Evolutionary conservation across 1,139 yeast genomes (phyloP).

Genomic region (Kluyveromyces sp.): DNA sequence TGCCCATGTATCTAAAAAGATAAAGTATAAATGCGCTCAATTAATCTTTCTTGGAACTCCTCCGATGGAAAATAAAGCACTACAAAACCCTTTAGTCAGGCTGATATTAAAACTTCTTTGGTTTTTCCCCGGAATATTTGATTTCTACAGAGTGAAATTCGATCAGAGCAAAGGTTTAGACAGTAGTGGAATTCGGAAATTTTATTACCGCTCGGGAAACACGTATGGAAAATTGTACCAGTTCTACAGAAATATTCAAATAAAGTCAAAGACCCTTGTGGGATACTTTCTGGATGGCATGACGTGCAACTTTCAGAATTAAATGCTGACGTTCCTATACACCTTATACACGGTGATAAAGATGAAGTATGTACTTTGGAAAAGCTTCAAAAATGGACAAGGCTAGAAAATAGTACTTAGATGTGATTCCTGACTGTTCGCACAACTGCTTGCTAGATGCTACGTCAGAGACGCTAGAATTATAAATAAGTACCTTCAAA

Average conservation of each 20-base stretch:
- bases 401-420: background rate
- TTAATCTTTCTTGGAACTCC: constrained; percentile 1
- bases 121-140: constrained; percentile 20
- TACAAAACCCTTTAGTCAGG: background rate
- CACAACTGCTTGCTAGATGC: constrained; percentile 6
- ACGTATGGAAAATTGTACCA: constrained; percentile 23
- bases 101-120: constrained; percentile 12
- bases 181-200: constrained; percentile 26
- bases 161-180: constrained; percentile 26
- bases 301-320: background rate
- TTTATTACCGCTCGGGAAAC: constrained; percentile 17
- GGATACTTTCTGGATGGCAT: constrained; percentile 27
- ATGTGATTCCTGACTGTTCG: constrained; percentile 7
- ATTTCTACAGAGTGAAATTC: constrained; percentile 22
- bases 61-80: background rate
- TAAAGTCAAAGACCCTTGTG: constrained; percentile 21
- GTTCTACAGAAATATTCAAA: constrained; percentile 23
- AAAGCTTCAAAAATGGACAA: background rate
- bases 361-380: constrained; percentile 8
- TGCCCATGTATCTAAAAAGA: constrained; percentile 13
- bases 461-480: background rate
- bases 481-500: background rate
- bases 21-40: constrained; percentile 2
- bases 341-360: constrained; percentile 7
- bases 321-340: background rate